Percentiles rank a stretch among this genome's conserved stretches.
phyloP scores from a whole-genome alignment of 176 grass and related monocot species.

The Aegilops bicornis region DNA sequence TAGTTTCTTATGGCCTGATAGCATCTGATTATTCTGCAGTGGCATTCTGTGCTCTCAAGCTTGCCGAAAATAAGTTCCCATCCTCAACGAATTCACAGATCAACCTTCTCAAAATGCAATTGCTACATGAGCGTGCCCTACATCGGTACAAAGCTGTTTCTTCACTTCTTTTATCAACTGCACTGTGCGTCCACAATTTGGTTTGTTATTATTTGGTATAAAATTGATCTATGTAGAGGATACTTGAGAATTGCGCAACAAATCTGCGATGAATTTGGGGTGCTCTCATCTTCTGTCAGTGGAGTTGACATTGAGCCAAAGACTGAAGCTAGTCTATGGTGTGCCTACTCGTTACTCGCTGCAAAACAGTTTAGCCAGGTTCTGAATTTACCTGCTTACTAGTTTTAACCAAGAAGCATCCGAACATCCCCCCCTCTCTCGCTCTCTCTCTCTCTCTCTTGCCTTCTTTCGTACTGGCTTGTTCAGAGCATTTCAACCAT shows the following conservation, averaged over 20 bases:
- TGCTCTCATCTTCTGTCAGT: conserved; percentile 72
- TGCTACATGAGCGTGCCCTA: conserved; percentile 82
- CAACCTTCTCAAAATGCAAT: conserved; percentile 82
- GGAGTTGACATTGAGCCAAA: conserved; percentile 95
- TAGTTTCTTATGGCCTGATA: conserved; percentile 7
- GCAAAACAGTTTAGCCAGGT: conserved; percentile 90
- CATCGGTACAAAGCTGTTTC: conserved; percentile 63
- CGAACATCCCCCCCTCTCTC: too few species aligned
- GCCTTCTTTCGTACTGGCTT: background rate
- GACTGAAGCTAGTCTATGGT: conserved; percentile 73
- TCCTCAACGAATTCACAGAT: conserved; percentile 67
- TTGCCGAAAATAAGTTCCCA: conserved; percentile 70
- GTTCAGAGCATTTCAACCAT: background rate
- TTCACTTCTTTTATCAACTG: conserved; percentile 12
- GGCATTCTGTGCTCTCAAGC: conserved; percentile 76
- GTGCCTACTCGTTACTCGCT: conserved; percentile 76
- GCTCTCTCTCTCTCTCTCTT: background rate
- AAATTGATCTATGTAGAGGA: conserved; percentile 56
- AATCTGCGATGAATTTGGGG: conserved; percentile 80
- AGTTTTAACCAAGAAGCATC: background rate
- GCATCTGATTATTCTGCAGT: conserved; percentile 35
- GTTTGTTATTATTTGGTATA: conserved; percentile 5
- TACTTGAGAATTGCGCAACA: conserved; percentile 76
- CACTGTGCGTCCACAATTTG: conserved; percentile 17
- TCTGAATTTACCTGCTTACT: conserved; percentile 23